phyloP scores from a whole-genome alignment of 805 yeast species.

The Saturnispora saitoi region DNA sequence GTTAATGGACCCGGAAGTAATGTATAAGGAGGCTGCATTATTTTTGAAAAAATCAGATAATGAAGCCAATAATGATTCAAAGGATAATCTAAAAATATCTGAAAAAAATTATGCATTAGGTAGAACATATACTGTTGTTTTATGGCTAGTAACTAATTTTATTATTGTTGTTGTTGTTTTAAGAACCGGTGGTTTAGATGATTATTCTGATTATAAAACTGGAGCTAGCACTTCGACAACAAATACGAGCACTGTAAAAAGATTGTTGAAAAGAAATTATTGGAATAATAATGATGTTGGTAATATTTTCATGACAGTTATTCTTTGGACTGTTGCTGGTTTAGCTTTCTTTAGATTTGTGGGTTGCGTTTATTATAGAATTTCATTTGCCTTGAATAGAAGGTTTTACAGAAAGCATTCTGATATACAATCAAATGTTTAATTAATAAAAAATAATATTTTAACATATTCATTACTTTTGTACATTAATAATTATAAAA shows the following conservation, averaged over 20 bases:
- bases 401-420: conserved; percentile 13
- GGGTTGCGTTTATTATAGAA: conserved; percentile 54
- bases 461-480: background rate
- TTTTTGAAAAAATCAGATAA: conserved; percentile 34
- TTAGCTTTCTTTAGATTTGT: conserved; percentile 71
- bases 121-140: conserved; percentile 77
- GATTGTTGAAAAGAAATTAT: conserved; percentile 14
- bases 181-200: conserved; percentile 70
- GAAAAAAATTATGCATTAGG: conserved; percentile 79
- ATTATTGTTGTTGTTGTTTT: conserved; percentile 71
- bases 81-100: conserved; percentile 17
- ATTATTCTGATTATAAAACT: conserved; percentile 19
- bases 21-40: conserved; percentile 21
- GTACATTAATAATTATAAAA: background rate
- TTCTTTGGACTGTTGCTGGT: conserved; percentile 86
- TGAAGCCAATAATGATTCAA: conserved; percentile 31
- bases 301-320: conserved; percentile 61
- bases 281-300: conserved; percentile 17
- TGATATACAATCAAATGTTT: background rate
- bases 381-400: conserved; percentile 19
- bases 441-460: background rate
- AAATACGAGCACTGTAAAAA: conserved; percentile 13
- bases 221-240: conserved; percentile 18
- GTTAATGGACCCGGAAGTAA: conserved; percentile 25
- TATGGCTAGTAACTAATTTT: conserved; percentile 82